A percentile compares a stretch with the other conserved stretches of the same genome.
These are phyloP conservation scores for Lachancea lanzarotensis DNA, from an alignment of 805 yeast genomes.

Conservation along the genomic window DNA sequence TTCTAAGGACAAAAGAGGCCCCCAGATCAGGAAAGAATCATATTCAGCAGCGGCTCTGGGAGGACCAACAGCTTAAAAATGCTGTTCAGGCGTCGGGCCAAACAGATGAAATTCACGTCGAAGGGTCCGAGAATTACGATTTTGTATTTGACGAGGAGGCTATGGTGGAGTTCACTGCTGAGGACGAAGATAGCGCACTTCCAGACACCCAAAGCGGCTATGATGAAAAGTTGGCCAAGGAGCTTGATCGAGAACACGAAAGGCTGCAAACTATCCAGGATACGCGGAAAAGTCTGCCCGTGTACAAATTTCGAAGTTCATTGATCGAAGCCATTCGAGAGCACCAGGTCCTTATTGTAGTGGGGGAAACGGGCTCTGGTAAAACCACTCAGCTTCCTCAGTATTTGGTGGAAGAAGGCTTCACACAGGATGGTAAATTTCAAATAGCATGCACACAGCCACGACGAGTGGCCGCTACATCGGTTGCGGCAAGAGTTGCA, in stretches of 20 bases:
- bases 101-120: constrained; percentile 24
- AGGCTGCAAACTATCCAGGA: constrained; percentile 36
- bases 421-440: constrained; percentile 47
- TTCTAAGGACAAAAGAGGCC: constrained; percentile 36
- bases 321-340: constrained; percentile 53
- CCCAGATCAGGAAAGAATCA: constrained; percentile 14
- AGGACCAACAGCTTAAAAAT: constrained; percentile 28
- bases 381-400: constrained; percentile 93
- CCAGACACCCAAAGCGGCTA: constrained; percentile 30
- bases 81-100: constrained; percentile 18
- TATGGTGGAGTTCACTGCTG: constrained; percentile 43
- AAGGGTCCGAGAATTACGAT: constrained; percentile 46
- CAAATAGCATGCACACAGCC: constrained; percentile 89
- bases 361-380: constrained; percentile 91
- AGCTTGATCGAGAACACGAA: constrained; percentile 24
- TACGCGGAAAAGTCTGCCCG: constrained; percentile 66
- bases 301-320: constrained; percentile 53
- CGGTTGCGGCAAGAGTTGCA: constrained; percentile 87
- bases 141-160: constrained; percentile 70
- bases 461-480: constrained; percentile 88
- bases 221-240: constrained; percentile 17
- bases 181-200: constrained; percentile 21
- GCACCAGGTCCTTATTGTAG: constrained; percentile 66
- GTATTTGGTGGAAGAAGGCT: constrained; percentile 77
- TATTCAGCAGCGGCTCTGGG: constrained; percentile 33